Percentiles rank a stretch among this genome's conserved stretches.
phyloP scores from a whole-genome alignment of 164 flowering plant species.

The Dillenia suffruticosa region DNA sequence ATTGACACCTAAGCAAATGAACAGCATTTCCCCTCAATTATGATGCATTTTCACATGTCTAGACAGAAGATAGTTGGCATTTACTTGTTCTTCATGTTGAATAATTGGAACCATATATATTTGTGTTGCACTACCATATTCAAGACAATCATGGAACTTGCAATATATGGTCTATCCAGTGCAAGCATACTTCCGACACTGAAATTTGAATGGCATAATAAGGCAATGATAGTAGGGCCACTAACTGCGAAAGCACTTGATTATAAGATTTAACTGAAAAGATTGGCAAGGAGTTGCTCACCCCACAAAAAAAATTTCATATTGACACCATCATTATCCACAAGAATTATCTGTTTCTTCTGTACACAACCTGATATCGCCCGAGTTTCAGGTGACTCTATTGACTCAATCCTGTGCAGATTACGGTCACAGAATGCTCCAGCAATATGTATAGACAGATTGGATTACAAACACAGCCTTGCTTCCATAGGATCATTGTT shows the following conservation, averaged over 20 bases:
- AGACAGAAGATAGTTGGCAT: conserved; percentile 1
- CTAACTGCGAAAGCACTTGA: not conserved
- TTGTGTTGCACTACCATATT: conserved; percentile 93
- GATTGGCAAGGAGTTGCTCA: conserved; percentile 85
- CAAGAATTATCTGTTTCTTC: conserved; percentile 62
- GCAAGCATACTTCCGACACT: conserved; percentile 94
- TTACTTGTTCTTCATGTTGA: conserved; percentile 79
- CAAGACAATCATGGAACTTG: conserved; percentile 67
- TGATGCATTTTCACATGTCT: too few species aligned
- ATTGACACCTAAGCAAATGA: conserved; percentile 47
- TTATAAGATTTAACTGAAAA: conserved; percentile 53
- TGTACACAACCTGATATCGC: conserved; percentile 41
- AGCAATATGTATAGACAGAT: too few species aligned
- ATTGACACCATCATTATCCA: conserved; percentile 71
- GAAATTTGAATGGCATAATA: conserved; percentile 15
- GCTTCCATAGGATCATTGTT: too few species aligned
- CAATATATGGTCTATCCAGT: conserved; percentile 78
- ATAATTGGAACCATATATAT: conserved; percentile 76
- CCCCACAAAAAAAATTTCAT: conserved; percentile 78
- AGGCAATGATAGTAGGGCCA: conserved; percentile 8
- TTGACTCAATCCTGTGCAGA: conserved; percentile 62
- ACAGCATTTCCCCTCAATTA: too few species aligned
- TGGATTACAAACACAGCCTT: too few species aligned
- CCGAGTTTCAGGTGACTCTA: conserved; percentile 56
- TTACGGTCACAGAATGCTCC: too few species aligned